A percentile compares a stretch with the other conserved stretches of the same genome.
Conservation (phyloP, 345 rosid species). For the Boechera stricta region DNA sequence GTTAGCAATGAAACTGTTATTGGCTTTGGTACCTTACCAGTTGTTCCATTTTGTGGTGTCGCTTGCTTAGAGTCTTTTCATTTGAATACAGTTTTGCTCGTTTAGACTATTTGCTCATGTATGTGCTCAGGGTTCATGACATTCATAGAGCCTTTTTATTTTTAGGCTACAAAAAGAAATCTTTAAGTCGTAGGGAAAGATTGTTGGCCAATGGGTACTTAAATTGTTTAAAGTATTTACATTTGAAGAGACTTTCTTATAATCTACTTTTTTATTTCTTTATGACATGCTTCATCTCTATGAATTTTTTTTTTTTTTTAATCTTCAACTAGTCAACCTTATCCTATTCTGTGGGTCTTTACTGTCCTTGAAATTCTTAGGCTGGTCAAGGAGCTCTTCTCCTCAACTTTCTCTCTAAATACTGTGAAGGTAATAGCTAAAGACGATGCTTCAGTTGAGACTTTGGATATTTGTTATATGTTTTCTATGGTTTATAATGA, state of each 20-base stretch:
- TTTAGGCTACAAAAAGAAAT: not conserved
- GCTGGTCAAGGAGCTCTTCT: slow-evolving; percentile 98
- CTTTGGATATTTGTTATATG: slow-evolving; percentile 9
- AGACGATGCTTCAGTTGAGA: slow-evolving; percentile 8
- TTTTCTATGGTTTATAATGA: slow-evolving; percentile 20
- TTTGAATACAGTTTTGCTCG: slow-evolving; percentile 14
- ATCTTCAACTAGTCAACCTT: slow-evolving; percentile 18
- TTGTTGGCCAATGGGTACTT: slow-evolving; percentile 1
- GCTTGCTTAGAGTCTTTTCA: slow-evolving; percentile 8
- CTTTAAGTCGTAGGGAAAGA: not conserved
- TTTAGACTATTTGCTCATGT: slow-evolving; percentile 20
- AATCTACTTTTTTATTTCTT: slow-evolving; percentile 10
- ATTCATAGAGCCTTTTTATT: not conserved
- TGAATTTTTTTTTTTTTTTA: not conserved
- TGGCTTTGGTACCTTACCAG: slow-evolving; percentile 10
- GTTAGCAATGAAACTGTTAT: slow-evolving; percentile 23
- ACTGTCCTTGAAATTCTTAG: slow-evolving; percentile 49
- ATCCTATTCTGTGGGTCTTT: slow-evolving; percentile 11
- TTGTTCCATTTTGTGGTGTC: slow-evolving; percentile 11
- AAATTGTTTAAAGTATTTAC: slow-evolving; percentile 1
- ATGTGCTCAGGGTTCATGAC: slow-evolving; percentile 13
- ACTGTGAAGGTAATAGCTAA: slow-evolving; percentile 72
- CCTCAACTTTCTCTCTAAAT: slow-evolving; percentile 89
- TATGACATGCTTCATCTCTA: slow-evolving; percentile 14
- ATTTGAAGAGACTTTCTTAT: not conserved